These are phyloP conservation scores for Trichoderma hamatum DNA, from an alignment of 2,329 filamentous ascomycete genomes.

Conservation along the genomic window DNA sequence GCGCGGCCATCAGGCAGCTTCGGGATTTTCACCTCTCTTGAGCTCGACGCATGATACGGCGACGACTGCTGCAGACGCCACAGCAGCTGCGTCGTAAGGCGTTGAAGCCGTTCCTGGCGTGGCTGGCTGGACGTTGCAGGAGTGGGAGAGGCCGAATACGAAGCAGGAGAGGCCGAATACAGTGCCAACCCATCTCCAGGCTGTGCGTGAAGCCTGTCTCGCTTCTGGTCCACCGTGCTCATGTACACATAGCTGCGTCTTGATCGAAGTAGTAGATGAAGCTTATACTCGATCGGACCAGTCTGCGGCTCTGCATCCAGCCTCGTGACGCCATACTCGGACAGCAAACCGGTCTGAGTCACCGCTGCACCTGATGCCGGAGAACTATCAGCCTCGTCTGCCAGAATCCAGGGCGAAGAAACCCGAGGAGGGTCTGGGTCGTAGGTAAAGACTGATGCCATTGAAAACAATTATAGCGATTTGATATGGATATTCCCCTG, in stretches of 20 bases:
- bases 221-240: constrained; percentile 55
- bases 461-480: constrained; percentile 41
- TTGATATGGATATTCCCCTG: background rate
- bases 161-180: constrained; percentile 35
- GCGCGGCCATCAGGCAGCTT: constrained; percentile 68
- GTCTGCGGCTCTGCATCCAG: constrained; percentile 90
- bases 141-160: constrained; percentile 37
- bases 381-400: constrained; percentile 48
- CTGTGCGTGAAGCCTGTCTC: constrained; percentile 17
- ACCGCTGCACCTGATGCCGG: constrained; percentile 36
- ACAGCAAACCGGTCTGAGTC: constrained; percentile 46
- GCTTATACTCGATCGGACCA: constrained; percentile 93
- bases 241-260: constrained; percentile 73
- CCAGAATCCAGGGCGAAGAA: constrained; percentile 83
- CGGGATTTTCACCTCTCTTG: constrained; percentile 74
- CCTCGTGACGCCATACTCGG: constrained; percentile 70
- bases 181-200: constrained; percentile 19
- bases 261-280: constrained; percentile 82
- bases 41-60: constrained; percentile 81
- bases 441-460: constrained; percentile 97
- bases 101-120: constrained; percentile 81
- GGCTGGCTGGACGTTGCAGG: constrained; percentile 62
- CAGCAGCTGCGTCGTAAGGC: constrained; percentile 90
- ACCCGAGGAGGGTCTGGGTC: constrained; percentile 86
- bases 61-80: constrained; percentile 96